These are phyloP conservation scores for Naganishia onofrii DNA, from an alignment of 768 basidiomycete species.

Conservation along the genomic window DNA sequence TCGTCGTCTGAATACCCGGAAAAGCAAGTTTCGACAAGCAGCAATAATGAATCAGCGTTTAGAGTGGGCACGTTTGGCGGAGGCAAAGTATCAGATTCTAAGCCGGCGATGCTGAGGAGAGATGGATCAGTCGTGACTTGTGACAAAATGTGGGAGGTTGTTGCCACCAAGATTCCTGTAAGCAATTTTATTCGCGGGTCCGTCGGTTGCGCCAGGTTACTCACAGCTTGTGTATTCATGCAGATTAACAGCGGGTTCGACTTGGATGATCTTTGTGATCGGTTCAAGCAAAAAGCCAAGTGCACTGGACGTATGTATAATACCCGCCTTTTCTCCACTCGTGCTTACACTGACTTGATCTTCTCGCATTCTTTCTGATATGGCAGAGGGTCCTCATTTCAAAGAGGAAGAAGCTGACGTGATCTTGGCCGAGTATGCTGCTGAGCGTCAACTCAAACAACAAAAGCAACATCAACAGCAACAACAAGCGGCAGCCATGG, in stretches of 20 bases:
- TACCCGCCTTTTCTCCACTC: no score
- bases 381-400: neutral
- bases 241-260: conserved; percentile 36
- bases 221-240: neutral
- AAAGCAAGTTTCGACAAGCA: neutral
- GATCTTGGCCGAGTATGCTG: conserved; percentile 12
- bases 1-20: neutral
- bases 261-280: conserved; percentile 50
- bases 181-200: conserved; percentile 16
- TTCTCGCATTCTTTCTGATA: neutral
- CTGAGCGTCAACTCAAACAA: conserved; percentile 3
- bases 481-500: neutral
- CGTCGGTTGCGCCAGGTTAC: neutral
- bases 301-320: conserved; percentile 44
- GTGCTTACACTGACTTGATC: neutral
- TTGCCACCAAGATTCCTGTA: conserved; percentile 38
- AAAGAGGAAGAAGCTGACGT: conserved; percentile 16
- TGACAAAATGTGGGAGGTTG: conserved; percentile 44
- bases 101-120: conserved; percentile 30
- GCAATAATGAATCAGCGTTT: neutral
- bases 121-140: conserved; percentile 35
- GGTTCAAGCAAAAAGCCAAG: conserved; percentile 45
- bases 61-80: conserved; percentile 34
- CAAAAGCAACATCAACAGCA: neutral
- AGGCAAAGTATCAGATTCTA: neutral